Evolutionary conservation across 2,329 filamentous ascomycete species (phyloP), one percentile per base, ranked within the genome.

Genomic region (Trichoderma aggressivum): DNA sequence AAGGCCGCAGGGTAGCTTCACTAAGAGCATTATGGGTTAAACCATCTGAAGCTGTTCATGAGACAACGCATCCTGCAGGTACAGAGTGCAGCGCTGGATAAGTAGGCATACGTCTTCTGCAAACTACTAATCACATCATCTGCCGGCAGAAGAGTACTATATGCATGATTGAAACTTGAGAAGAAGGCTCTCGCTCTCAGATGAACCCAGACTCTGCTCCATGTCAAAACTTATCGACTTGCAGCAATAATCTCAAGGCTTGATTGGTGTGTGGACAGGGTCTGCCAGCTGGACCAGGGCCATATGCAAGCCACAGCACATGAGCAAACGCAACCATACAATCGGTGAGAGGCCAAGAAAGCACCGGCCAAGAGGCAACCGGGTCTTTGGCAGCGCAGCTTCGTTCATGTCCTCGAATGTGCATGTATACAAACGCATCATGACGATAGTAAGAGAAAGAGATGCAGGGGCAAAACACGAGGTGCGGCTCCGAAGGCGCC

Each of bases 231-330:
- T 59, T 34, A 18, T 7, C 55, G 55, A 11, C 55, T 32, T 58
- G 55, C 55, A 58, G 55, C 18, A 21, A 32, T 32, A 58, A 32
- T 1, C 11, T 50, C 10, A 34, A 34, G 2, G 7, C 10, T 2
- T 32, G 55, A 59, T 59, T 59, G 56, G 56, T 59, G 56, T 43
- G 18, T 18, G 2, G 21, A 21, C 50, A 24, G 63, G 50, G 32
- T 4, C 34, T 39, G 32, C 10, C 21, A 12, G 21, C 18, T 32
- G 4, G 53, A 30, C 63, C 63, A 43, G 50, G 63, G 18, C 18
- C 4, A 43, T 66, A 56, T 66, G 63, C 63, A 66, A 66, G 63
- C 63, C 63, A 66, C 63, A 43, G 16, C 32, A 66, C 12, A 12
- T 21, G 34, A 28, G 18, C 47, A 56, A 56, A 43, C 32, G 21